phyloP scores from a whole-genome alignment of 805 yeast genomes.

The Candida arabinofermentans region DNA sequence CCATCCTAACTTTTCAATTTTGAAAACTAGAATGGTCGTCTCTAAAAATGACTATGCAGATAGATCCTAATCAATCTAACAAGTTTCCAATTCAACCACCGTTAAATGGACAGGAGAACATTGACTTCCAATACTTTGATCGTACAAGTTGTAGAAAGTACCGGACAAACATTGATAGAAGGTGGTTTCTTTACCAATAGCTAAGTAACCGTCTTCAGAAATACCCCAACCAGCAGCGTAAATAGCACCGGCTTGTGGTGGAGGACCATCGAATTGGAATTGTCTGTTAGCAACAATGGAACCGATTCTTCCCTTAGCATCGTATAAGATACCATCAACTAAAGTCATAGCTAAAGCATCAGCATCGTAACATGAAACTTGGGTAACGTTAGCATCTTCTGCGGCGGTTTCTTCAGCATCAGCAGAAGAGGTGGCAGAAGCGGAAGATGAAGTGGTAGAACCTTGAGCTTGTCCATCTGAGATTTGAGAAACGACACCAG shows the following conservation, averaged over 20 bases:
- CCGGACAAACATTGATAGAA: conserved; percentile 57
- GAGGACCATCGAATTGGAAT: conserved; percentile 64
- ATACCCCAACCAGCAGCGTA: conserved; percentile 52
- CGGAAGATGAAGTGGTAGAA: conserved; percentile 27
- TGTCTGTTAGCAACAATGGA: conserved; percentile 60
- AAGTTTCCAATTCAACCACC: conserved; percentile 38
- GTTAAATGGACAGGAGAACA: conserved; percentile 43
- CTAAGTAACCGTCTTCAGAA: conserved; percentile 41
- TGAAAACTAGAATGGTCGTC: background rate
- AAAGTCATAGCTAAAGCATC: conserved; percentile 43
- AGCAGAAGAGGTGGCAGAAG: conserved; percentile 16
- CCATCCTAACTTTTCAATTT: background rate
- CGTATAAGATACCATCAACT: conserved; percentile 39
- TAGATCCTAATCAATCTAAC: conserved; percentile 16
- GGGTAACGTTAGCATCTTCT: conserved; percentile 5
- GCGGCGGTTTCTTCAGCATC: conserved; percentile 20
- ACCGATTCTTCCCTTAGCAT: conserved; percentile 49
- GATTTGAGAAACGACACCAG: conserved; percentile 35
- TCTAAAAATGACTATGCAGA: background rate
- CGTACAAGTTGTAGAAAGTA: conserved; percentile 56
- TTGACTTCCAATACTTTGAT: conserved; percentile 43
- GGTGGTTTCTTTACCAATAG: conserved; percentile 42
- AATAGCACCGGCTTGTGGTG: conserved; percentile 57
- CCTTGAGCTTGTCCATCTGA: conserved; percentile 35
- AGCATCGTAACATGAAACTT: conserved; percentile 33